phyloP scores from a whole-genome alignment of 139 green algal genomes.

The Ulvella scutata region DNA sequence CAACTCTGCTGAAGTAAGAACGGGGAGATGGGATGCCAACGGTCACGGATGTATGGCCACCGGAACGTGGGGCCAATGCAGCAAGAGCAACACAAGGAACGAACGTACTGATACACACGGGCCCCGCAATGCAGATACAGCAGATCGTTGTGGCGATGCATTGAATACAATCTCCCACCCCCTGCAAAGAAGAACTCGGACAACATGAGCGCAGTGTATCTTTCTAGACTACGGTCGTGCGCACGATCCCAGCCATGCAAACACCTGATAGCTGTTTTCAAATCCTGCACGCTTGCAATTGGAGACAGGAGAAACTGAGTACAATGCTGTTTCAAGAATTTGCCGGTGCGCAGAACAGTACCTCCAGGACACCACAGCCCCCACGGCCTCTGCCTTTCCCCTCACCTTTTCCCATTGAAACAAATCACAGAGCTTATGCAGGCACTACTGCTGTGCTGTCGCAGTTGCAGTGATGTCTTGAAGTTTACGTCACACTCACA shows the following conservation, averaged over 20 bases:
- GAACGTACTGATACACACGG: neutral
- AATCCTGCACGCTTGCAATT: neutral
- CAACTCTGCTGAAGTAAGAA: too few species aligned
- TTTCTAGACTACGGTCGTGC: neutral
- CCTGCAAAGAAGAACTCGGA: neutral
- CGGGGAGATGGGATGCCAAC: neutral
- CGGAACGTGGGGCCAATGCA: neutral
- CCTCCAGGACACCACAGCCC: neutral
- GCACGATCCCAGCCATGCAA: neutral
- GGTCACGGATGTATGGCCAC: neutral
- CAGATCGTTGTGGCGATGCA: constrained; percentile 1
- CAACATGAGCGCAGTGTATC: too few species aligned
- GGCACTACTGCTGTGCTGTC: too few species aligned
- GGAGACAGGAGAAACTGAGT: neutral
- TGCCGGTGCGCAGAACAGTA: neutral
- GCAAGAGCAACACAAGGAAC: neutral
- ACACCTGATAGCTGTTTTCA: neutral
- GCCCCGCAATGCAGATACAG: neutral
- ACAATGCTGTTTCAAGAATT: neutral
- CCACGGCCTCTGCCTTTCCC: neutral
- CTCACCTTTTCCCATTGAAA: neutral
- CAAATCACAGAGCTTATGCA: too few species aligned
- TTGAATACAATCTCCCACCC: neutral
- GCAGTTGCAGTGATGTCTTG: too few species aligned
- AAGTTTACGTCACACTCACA: too few species aligned